These are phyloP conservation scores for Colletotrichum echinochloae DNA, from an alignment of 2,329 filamentous ascomycete genomes.

Conservation along the genomic window DNA sequence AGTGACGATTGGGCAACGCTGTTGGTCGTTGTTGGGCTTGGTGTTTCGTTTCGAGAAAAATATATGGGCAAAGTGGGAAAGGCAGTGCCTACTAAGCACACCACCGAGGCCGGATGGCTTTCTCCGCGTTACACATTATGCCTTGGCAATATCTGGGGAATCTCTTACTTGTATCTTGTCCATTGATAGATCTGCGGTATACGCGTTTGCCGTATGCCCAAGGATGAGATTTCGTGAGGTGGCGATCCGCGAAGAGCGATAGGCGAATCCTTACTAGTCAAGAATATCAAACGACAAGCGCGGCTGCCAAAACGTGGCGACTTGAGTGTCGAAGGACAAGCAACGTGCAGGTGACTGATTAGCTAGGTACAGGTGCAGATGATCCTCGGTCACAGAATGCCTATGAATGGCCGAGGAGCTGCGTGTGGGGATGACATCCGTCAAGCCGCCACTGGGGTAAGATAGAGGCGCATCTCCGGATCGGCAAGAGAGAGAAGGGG, in stretches of 20 bases:
- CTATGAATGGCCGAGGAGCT: neutral
- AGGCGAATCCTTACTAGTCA: neutral
- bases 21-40: neutral
- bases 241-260: neutral
- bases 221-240: conserved; percentile 9
- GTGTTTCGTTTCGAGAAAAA: conserved; percentile 5
- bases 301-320: neutral
- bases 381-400: conserved; percentile 1
- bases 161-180: neutral
- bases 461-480: neutral
- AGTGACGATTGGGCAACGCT: neutral
- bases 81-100: neutral
- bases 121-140: neutral
- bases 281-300: neutral
- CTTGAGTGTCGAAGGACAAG: neutral
- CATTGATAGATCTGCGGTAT: neutral
- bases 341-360: conserved; percentile 1
- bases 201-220: neutral
- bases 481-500: neutral
- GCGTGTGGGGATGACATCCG: neutral
- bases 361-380: neutral
- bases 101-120: neutral
- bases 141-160: neutral
- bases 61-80: neutral
- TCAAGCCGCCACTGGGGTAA: no score